A percentile compares a stretch with the other conserved stretches of the same genome.
Conservation (phyloP, 2,329 filamentous ascomycete genomes). For the Pseudogymnoascus sp. region DNA sequence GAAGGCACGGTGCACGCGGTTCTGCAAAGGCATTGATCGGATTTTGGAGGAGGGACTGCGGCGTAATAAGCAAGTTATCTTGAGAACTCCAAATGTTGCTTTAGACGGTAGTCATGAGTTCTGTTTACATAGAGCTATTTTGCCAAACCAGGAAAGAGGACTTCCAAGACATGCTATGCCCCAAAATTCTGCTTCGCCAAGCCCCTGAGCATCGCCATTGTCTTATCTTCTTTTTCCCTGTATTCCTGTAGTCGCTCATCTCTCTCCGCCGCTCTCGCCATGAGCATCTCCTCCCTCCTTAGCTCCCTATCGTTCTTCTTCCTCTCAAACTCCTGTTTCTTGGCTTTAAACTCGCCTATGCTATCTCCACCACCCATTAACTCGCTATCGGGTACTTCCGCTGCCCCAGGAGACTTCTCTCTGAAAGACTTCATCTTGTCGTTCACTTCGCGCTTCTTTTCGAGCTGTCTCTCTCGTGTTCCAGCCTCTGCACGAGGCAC, state of each 20-base stretch:
- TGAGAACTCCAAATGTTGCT: neutral
- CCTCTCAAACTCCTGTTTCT: slow-evolving; percentile 56
- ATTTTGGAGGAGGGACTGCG: neutral
- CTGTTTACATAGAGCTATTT: neutral
- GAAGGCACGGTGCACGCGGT: slow-evolving; percentile 26
- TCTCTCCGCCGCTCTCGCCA: slow-evolving; percentile 69
- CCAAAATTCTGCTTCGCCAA: slow-evolving; percentile 77
- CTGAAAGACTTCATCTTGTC: slow-evolving; percentile 67
- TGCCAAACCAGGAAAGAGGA: neutral
- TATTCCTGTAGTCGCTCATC: slow-evolving; percentile 67
- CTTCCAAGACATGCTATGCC: slow-evolving; percentile 23
- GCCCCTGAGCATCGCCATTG: slow-evolving; percentile 71
- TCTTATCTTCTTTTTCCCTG: slow-evolving; percentile 71
- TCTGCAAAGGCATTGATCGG: slow-evolving; percentile 12
- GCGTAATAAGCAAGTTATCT: neutral
- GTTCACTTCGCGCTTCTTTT: slow-evolving; percentile 71
- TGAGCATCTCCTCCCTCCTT: slow-evolving; percentile 68
- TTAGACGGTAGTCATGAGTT: neutral
- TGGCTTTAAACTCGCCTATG: slow-evolving; percentile 60
- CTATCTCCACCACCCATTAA: slow-evolving; percentile 66
- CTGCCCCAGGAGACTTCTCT: slow-evolving; percentile 55
- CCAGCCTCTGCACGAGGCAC: slow-evolving; percentile 76
- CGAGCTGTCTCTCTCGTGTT: slow-evolving; percentile 72
- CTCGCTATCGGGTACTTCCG: slow-evolving; percentile 63
- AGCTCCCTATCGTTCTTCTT: slow-evolving; percentile 81